Evolutionary conservation across 768 basidiomycete species (phyloP).

Genomic region (Termitomyces sp.): DNA sequence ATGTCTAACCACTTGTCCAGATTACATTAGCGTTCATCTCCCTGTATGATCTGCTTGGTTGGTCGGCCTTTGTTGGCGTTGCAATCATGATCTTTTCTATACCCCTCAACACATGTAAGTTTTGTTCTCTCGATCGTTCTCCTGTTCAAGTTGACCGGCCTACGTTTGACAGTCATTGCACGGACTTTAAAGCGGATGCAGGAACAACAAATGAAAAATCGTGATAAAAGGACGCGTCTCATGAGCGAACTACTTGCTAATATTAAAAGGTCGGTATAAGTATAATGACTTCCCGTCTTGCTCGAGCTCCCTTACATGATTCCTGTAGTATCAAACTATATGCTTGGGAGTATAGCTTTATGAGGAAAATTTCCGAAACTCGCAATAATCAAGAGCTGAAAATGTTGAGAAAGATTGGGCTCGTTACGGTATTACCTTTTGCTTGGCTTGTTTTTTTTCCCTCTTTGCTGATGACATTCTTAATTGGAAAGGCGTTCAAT

Average conservation of each 20-base stretch:
- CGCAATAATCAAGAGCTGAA: constrained; percentile 79
- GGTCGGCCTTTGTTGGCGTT: constrained; percentile 88
- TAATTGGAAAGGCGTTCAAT: constrained; percentile 43
- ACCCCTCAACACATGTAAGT: constrained; percentile 60
- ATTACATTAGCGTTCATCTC: constrained; percentile 87
- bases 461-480: background rate
- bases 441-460: background rate
- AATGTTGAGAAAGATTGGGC: constrained; percentile 79
- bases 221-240: constrained; percentile 75
- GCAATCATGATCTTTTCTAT: constrained; percentile 83
- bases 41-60: constrained; percentile 85
- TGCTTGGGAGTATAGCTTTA: constrained; percentile 93
- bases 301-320: background rate
- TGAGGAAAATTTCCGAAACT: constrained; percentile 70
- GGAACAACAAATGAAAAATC: constrained; percentile 88
- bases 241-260: constrained; percentile 95
- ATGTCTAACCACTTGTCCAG: constrained; percentile 26
- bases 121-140: background rate
- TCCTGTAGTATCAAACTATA: constrained; percentile 77
- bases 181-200: constrained; percentile 70
- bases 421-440: constrained; percentile 48
- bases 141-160: background rate
- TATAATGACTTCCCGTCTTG: background rate
- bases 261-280: constrained; percentile 69
- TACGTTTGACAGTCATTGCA: constrained; percentile 46